Base-by-base conservation (phyloP, 2,329 filamentous ascomycete genomes). In the Coniella lustricola region DNA sequence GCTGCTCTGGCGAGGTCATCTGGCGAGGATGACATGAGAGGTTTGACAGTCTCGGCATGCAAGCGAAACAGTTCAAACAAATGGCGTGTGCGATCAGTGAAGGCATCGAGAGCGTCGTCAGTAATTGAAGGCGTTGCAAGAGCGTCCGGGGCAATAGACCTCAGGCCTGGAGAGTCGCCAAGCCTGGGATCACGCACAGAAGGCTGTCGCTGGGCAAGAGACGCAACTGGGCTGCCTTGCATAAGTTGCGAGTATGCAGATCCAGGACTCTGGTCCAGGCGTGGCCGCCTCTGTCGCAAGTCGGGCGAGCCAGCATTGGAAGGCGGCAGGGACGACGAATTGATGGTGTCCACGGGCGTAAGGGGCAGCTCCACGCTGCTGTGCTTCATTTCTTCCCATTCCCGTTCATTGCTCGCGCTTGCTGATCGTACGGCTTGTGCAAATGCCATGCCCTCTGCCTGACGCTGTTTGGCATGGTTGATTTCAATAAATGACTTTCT, bases 11-110 rank as follows among this genome's bases (percentile, higher is more conserved):
- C 73, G 70, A 90, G 84, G 51, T 89, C 80, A 40, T 76, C 72
- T 0, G 84, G 73, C 0, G 80, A 71, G 44, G 79, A 84, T 25
- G 76, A 74, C 48, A 79, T 73, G 4, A 90, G 62, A 0, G 87
- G 81, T 54, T 79, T 82, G 25, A 84, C 73, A 29, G 82, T 77
- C 63, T 95, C 87, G 0, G 89, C 84, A 49, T 90, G 87, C 37
- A 91, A 66, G 33, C 81, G 75, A 61, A 95, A 94, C 3, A 93
- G 73, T 55, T 85, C 82, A 53, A 80, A 83, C 57, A 93, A 77
- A 60, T 90, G 86, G 17, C 76, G 78, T 3, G 87, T 85, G 21
- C 89, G 82, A 5, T 69, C 63, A 3, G 81, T 77, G 61, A 95
- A 95, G 12, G 83, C 77, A 7, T 75, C 67, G 43, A 90, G 73